Evolutionary conservation across 2,329 filamentous ascomycete species (phyloP).

Genomic region (Pseudogymnoascus sp.): DNA sequence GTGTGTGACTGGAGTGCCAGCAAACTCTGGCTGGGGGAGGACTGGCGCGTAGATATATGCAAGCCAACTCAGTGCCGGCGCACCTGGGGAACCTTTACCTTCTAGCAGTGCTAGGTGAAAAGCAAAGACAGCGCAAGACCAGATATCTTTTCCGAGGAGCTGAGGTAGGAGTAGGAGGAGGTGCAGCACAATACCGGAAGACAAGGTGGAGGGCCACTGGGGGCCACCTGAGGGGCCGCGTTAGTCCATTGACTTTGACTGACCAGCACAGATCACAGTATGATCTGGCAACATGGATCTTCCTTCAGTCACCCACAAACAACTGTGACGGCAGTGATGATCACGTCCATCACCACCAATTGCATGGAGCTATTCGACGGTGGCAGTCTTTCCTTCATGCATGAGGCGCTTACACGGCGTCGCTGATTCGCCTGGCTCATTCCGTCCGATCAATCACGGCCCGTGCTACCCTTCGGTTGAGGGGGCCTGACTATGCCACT

Average conservation of each 20-base stretch:
- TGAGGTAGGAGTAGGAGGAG: not conserved
- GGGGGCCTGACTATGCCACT: not conserved
- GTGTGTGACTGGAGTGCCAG: conserved; percentile 1
- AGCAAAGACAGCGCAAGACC: not conserved
- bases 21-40: not conserved
- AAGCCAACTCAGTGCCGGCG: not conserved
- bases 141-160: not conserved
- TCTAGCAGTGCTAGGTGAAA: not conserved
- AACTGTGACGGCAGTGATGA: not conserved
- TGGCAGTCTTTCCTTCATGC: not conserved
- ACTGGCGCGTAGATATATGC: conserved; percentile 5
- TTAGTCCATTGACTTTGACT: conserved; percentile 6
- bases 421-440: not conserved
- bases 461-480: not conserved
- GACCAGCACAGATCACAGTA: conserved; percentile 2
- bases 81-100: not conserved
- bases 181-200: not conserved
- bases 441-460: conserved; percentile 2
- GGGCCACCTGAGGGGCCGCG: not conserved
- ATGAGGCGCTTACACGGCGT: conserved; percentile 1
- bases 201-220: not conserved
- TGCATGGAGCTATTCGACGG: not conserved
- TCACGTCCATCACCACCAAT: not conserved
- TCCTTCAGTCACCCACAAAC: not conserved
- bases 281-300: conserved; percentile 6